These are phyloP conservation scores for Psilocybe mexicana DNA, from an alignment of 1,284 basidiomycete species.

Conservation along the genomic window DNA sequence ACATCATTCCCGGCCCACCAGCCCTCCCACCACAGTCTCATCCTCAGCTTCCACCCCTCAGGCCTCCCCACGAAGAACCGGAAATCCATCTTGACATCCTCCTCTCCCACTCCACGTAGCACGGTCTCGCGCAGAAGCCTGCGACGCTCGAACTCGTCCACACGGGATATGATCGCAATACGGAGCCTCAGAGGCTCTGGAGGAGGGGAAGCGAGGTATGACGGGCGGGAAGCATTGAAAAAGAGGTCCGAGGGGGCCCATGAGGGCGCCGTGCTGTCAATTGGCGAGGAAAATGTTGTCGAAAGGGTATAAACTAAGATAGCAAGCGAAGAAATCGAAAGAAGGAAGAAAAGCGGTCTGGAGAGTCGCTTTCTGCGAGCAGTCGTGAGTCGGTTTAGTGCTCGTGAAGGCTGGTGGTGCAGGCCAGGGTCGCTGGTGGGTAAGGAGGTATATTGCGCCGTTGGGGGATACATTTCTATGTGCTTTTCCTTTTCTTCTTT, in stretches of 20 bases:
- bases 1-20: not conserved
- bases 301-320: not conserved
- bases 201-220: not conserved
- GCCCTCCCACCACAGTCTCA: not conserved
- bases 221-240: not conserved
- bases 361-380: too few species aligned
- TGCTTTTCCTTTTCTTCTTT: too few species aligned
- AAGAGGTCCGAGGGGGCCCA: not conserved
- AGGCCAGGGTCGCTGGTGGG: too few species aligned
- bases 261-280: not conserved
- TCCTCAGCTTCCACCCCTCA: not conserved
- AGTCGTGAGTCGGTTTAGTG: too few species aligned
- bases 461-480: too few species aligned
- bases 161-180: not conserved
- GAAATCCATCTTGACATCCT: slow-evolving; percentile 1
- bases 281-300: not conserved
- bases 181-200: not conserved
- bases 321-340: not conserved
- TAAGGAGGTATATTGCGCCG: too few species aligned
- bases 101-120: not conserved
- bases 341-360: too few species aligned
- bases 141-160: not conserved
- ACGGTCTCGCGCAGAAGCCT: not conserved
- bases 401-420: too few species aligned
- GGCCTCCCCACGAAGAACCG: slow-evolving; percentile 3